Base-by-base conservation (phyloP, 2,329 filamentous ascomycete genomes). In the Teratosphaeria pseudoeucalypti region DNA sequence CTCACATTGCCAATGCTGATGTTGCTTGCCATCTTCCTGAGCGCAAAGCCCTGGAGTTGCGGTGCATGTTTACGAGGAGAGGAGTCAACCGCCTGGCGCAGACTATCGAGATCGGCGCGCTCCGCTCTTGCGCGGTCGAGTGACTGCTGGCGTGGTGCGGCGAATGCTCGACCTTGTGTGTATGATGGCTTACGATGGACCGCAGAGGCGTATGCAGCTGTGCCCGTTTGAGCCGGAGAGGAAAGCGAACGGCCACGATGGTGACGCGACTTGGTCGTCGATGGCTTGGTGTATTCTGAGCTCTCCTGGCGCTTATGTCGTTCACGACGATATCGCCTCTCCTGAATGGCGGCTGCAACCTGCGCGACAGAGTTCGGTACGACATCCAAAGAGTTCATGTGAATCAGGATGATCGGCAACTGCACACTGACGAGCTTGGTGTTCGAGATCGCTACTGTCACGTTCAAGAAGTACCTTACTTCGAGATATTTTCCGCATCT, bases 321-420 rank as follows among this genome's bases (percentile, higher is more conserved):
- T 39, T 57, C 16, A 32, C 56, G 6, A 43, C 57, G 54, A 10
- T 52, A 27, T 14, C 61, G 52, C 54, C 57, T 49, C 32, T 61
- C 49, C 39, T 57, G 53, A 56, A 49, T 52, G 62, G 80, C 79
- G 29, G 79, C 78, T 34, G 80, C 79, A 2, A 82, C 80, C 68
- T 82, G 80, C 5, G 79, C 80, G 7, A 80, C 77, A 1, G 77
- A 78, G 58, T 82, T 82, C 19, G 81, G 80, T 9, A 81, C 74
- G 7, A 82, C 78, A 59, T 83, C 81, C 52, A 83, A 73, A 0
- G 80, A 82, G 62, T 82, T 82, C 75, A 82, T 82, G 64, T 82
- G 81, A 47, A 83, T 80, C 57, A 83, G 73, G 2, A 81, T 80
- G 58, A 83, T 79, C 4, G 81, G 81, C 52, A 82, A 68, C 62